Conservation (phyloP, 345 rosid species). For the Gossypium australe region DNA sequence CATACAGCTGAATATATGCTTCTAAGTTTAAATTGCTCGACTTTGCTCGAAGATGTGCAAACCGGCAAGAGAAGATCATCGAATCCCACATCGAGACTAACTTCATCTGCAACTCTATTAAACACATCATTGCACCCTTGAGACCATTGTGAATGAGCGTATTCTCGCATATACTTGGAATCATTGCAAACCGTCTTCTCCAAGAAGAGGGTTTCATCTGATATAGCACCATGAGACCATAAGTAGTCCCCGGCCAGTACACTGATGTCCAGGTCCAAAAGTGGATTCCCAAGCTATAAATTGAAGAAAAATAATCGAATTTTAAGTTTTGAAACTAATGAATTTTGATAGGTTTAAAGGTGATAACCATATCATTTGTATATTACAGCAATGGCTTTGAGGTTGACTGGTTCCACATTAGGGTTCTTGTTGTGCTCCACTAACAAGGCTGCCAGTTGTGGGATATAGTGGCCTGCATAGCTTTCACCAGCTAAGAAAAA, state of each 20-base stretch:
- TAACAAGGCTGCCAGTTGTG: constrained; percentile 30
- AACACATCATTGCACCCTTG: constrained; percentile 26
- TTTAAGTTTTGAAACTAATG: neutral
- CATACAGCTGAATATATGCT: constrained; percentile 24
- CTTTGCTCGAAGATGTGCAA: constrained; percentile 16
- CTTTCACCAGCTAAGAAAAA: constrained; percentile 38
- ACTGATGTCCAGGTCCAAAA: constrained; percentile 35
- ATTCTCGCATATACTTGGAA: constrained; percentile 21
- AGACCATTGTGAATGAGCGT: constrained; percentile 9
- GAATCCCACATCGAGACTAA: constrained; percentile 12
- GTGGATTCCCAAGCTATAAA: constrained; percentile 40
- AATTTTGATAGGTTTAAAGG: neutral
- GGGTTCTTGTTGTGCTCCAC: constrained; percentile 30
- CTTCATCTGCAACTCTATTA: constrained; percentile 12
- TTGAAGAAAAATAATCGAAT: neutral
- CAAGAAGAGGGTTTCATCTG: constrained; percentile 26
- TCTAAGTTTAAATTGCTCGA: constrained; percentile 17
- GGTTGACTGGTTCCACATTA: constrained; percentile 20
- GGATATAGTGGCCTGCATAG: constrained; percentile 39
- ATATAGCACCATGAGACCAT: constrained; percentile 37
- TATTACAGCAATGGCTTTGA: constrained; percentile 31
- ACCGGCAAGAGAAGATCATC: constrained; percentile 23
- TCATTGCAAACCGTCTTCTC: constrained; percentile 29
- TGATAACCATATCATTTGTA: neutral
- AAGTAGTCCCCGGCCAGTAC: constrained; percentile 25